These are phyloP conservation scores for Hippophae rhamnoides DNA, from an alignment of 306 rosid genomes.

Conservation along the genomic window DNA sequence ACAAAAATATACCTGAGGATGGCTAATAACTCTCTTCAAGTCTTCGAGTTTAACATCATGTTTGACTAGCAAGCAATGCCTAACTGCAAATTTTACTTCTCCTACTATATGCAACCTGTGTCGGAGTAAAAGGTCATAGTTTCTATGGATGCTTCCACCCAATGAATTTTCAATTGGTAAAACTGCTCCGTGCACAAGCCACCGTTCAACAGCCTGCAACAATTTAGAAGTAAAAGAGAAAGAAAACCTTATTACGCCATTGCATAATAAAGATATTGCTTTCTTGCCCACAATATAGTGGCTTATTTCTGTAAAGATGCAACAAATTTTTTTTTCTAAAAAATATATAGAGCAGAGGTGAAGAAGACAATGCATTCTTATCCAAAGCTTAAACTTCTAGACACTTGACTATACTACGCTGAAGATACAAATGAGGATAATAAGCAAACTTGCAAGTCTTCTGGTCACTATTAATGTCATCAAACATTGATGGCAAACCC, in stretches of 20 bases:
- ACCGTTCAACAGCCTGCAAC: slow-evolving; percentile 72
- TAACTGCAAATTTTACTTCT: slow-evolving; percentile 85
- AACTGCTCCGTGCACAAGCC: slow-evolving; percentile 97
- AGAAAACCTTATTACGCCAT: neutral
- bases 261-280: too few species aligned
- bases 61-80: slow-evolving; percentile 84
- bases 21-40: slow-evolving; percentile 81
- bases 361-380: neutral
- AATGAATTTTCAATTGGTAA: slow-evolving; percentile 91
- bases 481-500: neutral
- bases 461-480: neutral
- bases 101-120: slow-evolving; percentile 92
- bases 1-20: slow-evolving; percentile 57
- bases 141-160: slow-evolving; percentile 98
- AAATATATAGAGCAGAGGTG: neutral
- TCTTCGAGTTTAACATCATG: slow-evolving; percentile 65
- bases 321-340: neutral
- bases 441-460: neutral
- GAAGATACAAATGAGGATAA: neutral
- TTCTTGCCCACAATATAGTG: neutral
- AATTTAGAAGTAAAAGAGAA: slow-evolving; percentile 6
- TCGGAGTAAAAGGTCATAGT: slow-evolving; percentile 86
- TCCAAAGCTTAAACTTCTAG: neutral
- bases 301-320: neutral
- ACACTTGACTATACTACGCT: neutral